phyloP scores from a whole-genome alignment of 164 flowering plant species.

The Brasenia schreberi region DNA sequence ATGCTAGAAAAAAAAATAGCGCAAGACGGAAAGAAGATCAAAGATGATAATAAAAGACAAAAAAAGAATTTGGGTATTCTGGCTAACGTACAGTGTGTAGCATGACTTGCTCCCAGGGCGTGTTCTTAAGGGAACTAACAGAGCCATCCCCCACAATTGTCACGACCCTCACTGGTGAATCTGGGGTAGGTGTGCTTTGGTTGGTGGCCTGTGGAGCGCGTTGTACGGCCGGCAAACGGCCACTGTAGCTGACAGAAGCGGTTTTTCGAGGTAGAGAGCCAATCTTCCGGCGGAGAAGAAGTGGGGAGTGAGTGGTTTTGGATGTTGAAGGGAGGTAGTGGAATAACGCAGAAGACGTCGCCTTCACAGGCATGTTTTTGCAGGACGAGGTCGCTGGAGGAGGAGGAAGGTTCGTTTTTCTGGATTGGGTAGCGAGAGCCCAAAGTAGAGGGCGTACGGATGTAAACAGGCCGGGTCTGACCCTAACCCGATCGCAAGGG shows the following conservation, averaged over 20 bases:
- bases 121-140: slow-evolving; percentile 52
- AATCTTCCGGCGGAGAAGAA: neutral
- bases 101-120: slow-evolving; percentile 84
- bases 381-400: too few relatives aligned
- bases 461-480: too few relatives aligned
- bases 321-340: neutral
- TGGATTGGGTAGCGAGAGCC: too few relatives aligned
- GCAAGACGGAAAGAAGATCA: neutral
- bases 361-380: too few relatives aligned
- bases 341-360: too few relatives aligned
- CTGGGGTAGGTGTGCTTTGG: neutral
- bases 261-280: neutral
- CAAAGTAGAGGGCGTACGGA: too few relatives aligned
- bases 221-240: neutral
- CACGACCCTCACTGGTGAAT: slow-evolving; percentile 38
- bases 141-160: slow-evolving; percentile 65
- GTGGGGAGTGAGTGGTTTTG: neutral
- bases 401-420: too few relatives aligned
- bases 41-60: too few relatives aligned
- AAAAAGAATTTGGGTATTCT: neutral
- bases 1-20: neutral
- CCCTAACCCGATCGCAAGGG: too few relatives aligned
- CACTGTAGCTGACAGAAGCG: neutral
- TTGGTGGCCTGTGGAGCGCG: neutral
- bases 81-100: slow-evolving; percentile 62